Base-by-base conservation (phyloP, 345 rosid species). In the Adansonia digitata region DNA sequence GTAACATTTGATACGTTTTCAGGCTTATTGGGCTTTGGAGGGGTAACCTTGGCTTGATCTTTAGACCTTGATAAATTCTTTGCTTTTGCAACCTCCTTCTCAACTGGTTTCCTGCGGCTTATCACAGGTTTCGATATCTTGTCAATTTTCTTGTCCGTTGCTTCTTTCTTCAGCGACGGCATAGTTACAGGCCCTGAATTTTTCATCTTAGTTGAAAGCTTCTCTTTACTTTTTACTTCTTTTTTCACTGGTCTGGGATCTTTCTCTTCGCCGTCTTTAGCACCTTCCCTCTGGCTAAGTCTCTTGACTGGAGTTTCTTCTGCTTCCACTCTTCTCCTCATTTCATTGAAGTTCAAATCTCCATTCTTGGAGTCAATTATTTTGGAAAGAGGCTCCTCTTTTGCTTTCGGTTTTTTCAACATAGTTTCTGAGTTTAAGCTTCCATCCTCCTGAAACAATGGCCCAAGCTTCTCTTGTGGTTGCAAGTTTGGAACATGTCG, bases 11-110 rank as follows among this genome's bases (percentile, higher is more conserved):
- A 27, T 77, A 69, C 81, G 42, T 64, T 77, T n/a, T 73, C 84
- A 0, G 77, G 80, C 80, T 85, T 87, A 77, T 72, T 85, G 27
- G 51, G 73, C 77, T 77, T 79, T 20, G 17, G 39, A 46, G 78
- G 3, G 70, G 72, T 69, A 74, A 79, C 73, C 77, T 85, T 84
- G 71, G 73, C 73, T 72, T 78, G 84, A 73, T 85, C 87, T 40
- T 79, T 83, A 75, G 83, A 68, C 55, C 53, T 81, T 51, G 80
- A 45, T 65, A 79, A 73, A 35, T 71, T 82, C 84, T 78, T 86
- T 73, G 82, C 78, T 82, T 80, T 88, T 26, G 27, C 68, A 56
- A 15, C 71, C 64, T 78, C 85, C 63, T 82, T 83, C 42, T 69
- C 84, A n/a, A 26, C 26, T 42, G 81, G 74, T 53, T 78, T 85